These are phyloP conservation scores for Exophiala sp. DNA, from an alignment of 2,329 filamentous ascomycete species.

Conservation along the genomic window DNA sequence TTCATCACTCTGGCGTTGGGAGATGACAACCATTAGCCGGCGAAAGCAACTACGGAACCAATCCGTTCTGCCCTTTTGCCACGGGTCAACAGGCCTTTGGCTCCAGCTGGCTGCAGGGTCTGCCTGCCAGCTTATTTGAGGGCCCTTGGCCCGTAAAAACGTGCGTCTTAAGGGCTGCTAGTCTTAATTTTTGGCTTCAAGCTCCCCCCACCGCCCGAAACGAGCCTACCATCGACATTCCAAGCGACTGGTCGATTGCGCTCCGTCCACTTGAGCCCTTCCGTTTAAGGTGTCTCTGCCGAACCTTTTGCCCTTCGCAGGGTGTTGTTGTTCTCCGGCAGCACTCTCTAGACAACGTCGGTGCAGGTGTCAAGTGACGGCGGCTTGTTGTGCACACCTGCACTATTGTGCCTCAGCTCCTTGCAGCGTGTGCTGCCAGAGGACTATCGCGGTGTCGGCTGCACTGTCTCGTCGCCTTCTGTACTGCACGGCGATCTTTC, in stretches of 20 bases:
- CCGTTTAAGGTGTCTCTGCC: neutral
- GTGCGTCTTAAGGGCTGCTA: neutral
- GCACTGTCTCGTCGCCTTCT: neutral
- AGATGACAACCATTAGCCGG: too few species aligned
- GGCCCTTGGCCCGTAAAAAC: neutral
- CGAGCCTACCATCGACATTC: neutral
- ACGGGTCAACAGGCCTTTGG: neutral
- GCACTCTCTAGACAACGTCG: too few species aligned
- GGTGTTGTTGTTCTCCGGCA: neutral
- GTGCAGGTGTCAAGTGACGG: too few species aligned
- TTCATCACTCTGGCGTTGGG: too few species aligned
- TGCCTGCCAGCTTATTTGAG: neutral
- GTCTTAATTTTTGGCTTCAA: neutral
- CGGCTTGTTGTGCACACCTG: too few species aligned
- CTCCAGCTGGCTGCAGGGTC: neutral
- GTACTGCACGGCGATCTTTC: neutral
- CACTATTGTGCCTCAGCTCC: neutral
- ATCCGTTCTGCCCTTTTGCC: neutral
- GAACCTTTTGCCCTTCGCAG: neutral
- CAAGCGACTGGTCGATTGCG: neutral
- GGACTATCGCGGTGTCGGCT: too few species aligned
- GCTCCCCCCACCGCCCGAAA: neutral
- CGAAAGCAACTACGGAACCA: neutral
- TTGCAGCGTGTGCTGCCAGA: too few species aligned
- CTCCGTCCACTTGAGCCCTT: neutral